Base-by-base conservation (phyloP, 306 rosid genomes). In the Glycine tomentella region DNA sequence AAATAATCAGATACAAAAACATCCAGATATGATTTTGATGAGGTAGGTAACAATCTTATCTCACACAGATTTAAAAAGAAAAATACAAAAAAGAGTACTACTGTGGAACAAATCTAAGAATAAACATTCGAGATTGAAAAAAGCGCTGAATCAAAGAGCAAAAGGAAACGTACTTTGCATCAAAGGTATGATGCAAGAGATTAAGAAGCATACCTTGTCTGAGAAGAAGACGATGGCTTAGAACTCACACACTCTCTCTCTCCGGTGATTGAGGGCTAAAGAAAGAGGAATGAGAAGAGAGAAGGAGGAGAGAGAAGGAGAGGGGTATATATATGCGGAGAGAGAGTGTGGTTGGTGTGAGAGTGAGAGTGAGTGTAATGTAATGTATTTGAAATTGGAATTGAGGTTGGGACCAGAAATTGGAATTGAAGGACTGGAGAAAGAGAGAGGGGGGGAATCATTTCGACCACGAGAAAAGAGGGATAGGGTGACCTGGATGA, bases 401-500 rank as follows among this genome's bases (percentile, higher is more conserved):
- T 38, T 9, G 44, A 63, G 55, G 33, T 78, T 75, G 69, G 50
- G 67, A 68, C 55, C 55, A 33, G 52, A 38, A 75, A n/a, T 76
- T 46, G 79, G 5, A 62, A 25, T 25, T 25, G 31, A 25, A 1
- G 31, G 31, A 25, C 31, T 25, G 7, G 36, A 20, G 4, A 4
- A 5, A 25, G 31, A 25, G 81, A 50, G 85, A 76, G 53, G 53
- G 72, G 69, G 77, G 61, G 86, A 78, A 85, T 85, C 83, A 85
- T 85, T 82, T 46, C 78, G 10, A 73, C 81, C 88, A 85, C 88
- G 84, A 78, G 88, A 82, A 85, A 59, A 69, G 86, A 72, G 31
- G 49, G 78, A 76, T 74, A 7, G 78, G 55, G 40, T 83, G 83
- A 83, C 81, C 81, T 85, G 80, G 55, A 53, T 78, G 79, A 49